Base-by-base conservation (phyloP, 1,139 yeast species). In the Saccharomyces hybrid region DNA sequence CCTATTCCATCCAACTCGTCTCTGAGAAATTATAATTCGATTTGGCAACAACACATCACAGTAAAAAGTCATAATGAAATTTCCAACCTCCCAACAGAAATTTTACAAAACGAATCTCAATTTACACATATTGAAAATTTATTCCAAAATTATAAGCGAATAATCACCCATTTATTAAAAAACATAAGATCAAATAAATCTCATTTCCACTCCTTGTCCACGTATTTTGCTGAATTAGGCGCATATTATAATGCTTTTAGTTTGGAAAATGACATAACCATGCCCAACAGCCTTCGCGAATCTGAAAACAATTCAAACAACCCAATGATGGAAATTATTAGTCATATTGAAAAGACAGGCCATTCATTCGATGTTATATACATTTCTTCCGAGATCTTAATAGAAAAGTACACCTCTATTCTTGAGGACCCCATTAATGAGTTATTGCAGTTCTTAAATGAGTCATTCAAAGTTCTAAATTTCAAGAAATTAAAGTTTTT, bases 351-450 rank as follows among this genome's bases (percentile, higher is more conserved):
- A 64, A 82, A 82, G 59, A 80, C 89, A 28, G 97, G 98, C 0
- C 93, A 87, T 66, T 85, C 90, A 0, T 84, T 88, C 61, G 98
- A 91, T 68, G 78, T 88, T 47, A 85, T 84, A 49, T 88, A 83
- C 61, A 78, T 88, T 44, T 80, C 88, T n/a, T 78, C 91, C 26
- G 88, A 85, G 59, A 77, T 84, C 4, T 74, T 91, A 46, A 81
- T 83, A 13, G 80, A 82, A 47, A 82, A 83, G 51, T 73, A 91
- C 47, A 82, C 85, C 58, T 79, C 87, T 1, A 78, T 82, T 47
- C 82, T 90, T 59, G 82, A 89, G 32, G 98, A 93, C 66, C 96
- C 95, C 4, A 72, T 89, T 25, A 84, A 87, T 1, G 96, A 91
- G 66, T 81, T 89, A 41, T 86, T 86, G n/a, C 90, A 88, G 64